These are phyloP conservation scores for Russula compacta DNA, from an alignment of 768 basidiomycete species.

Conservation along the genomic window DNA sequence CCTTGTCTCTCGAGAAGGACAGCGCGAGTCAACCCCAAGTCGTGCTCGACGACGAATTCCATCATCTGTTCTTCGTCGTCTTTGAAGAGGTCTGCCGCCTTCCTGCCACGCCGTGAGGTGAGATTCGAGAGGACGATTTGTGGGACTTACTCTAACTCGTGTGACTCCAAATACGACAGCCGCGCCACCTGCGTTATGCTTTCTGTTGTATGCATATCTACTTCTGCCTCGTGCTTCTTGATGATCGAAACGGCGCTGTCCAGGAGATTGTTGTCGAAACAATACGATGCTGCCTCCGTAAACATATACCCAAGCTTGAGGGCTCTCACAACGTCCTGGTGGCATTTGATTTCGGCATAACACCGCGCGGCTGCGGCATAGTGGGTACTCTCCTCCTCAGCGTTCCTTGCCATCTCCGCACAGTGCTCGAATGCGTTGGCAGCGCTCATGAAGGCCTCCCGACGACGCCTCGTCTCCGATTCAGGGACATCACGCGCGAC, in stretches of 20 bases:
- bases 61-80: conserved; percentile 42
- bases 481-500: conserved; percentile 3
- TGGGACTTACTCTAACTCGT: conserved; percentile 7
- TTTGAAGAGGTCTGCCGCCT: conserved; percentile 39
- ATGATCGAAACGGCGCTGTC: conserved; percentile 1
- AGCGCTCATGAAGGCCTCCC: neutral
- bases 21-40: conserved; percentile 41
- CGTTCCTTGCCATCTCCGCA: neutral
- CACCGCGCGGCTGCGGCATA: conserved; percentile 5
- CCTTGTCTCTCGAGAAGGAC: conserved; percentile 36
- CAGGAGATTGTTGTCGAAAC: conserved; percentile 13
- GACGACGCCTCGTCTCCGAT: neutral
- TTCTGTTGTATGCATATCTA: conserved; percentile 7
- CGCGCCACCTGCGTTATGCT: conserved; percentile 6
- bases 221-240: neutral
- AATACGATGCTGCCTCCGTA: conserved; percentile 12
- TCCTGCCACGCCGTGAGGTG: conserved; percentile 28
- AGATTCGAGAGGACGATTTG: neutral
- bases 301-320: conserved; percentile 4
- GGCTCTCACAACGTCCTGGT: neutral
- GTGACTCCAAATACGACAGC: conserved; percentile 1
- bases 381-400: neutral
- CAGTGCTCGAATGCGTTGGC: neutral
- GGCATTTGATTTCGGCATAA: neutral
- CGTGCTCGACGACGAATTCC: conserved; percentile 47